phyloP scores from a whole-genome alignment of 2,329 filamentous ascomycete species.

The Coniochaeta pulveracea region DNA sequence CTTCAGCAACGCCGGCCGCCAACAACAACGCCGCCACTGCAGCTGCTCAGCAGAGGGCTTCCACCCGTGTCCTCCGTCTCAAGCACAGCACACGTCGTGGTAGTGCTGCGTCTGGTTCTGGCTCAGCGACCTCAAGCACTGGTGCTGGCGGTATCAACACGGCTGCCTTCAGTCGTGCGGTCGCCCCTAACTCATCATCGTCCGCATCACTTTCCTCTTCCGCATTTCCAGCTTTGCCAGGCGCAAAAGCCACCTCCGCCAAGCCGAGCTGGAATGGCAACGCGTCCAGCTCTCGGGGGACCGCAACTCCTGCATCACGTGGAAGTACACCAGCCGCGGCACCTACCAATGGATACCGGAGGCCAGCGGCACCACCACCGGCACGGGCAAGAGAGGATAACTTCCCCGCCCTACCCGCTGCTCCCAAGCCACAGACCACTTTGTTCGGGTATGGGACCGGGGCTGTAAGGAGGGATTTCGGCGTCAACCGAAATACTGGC shows the following conservation, averaged over 20 bases:
- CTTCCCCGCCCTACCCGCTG: slow-evolving; percentile 75
- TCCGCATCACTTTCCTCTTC: slow-evolving; percentile 16
- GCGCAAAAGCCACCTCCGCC: slow-evolving; percentile 5
- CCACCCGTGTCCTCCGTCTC: slow-evolving; percentile 43
- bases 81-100: slow-evolving; percentile 44
- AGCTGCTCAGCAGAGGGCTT: slow-evolving; percentile 33
- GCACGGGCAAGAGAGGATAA: slow-evolving; percentile 39
- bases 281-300: background rate
- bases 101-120: too few relatives aligned
- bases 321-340: background rate
- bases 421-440: slow-evolving; percentile 55
- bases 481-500: slow-evolving; percentile 30
- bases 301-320: background rate
- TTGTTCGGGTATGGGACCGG: slow-evolving; percentile 50
- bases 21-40: slow-evolving; percentile 19
- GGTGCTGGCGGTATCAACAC: slow-evolving; percentile 10
- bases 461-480: slow-evolving; percentile 42
- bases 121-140: too few relatives aligned
- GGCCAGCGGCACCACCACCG: slow-evolving; percentile 6
- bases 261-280: slow-evolving; percentile 1
- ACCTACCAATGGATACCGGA: background rate
- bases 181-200: slow-evolving; percentile 9
- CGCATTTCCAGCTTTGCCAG: slow-evolving; percentile 33
- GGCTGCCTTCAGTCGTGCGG: slow-evolving; percentile 9
- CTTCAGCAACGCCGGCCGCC: slow-evolving; percentile 51